Percentiles rank a stretch among this genome's conserved stretches.
phyloP scores from a whole-genome alignment of 2,329 filamentous ascomycete species.

The Venturia aucupariae region DNA sequence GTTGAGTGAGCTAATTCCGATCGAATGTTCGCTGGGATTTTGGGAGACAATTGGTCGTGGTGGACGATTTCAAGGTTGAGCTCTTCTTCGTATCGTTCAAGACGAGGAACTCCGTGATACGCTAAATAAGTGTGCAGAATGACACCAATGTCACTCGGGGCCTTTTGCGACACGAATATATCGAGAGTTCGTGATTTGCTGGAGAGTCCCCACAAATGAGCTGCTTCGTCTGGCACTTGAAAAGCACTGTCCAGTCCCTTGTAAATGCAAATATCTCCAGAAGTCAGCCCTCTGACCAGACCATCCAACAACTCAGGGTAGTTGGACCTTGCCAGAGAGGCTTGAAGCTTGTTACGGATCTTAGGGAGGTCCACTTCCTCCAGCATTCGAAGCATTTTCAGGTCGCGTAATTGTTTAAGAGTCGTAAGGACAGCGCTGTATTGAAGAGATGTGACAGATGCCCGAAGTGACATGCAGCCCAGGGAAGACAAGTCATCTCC shows the following conservation, averaged over 20 bases:
- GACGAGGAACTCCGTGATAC: not conserved
- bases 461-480: slow-evolving; percentile 2
- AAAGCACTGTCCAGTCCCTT: slow-evolving; percentile 9
- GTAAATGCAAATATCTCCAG: slow-evolving; percentile 6
- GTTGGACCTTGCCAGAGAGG: not conserved
- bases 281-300: not conserved
- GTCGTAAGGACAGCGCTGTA: not conserved
- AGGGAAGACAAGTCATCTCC: not conserved
- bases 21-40: not conserved
- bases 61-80: not conserved
- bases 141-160: not conserved
- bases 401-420: not conserved
- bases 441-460: not conserved
- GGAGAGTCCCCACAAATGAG: slow-evolving; percentile 10
- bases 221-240: not conserved
- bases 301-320: not conserved
- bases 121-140: slow-evolving; percentile 10
- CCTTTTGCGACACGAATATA: slow-evolving; percentile 10
- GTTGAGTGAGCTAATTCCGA: slow-evolving; percentile 1
- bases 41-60: not conserved
- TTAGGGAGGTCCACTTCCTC: slow-evolving; percentile 7
- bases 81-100: slow-evolving; percentile 2
- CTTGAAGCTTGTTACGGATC: not conserved
- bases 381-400: slow-evolving; percentile 8
- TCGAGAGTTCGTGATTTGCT: not conserved